Base-by-base conservation (phyloP, 2,329 filamentous ascomycete species). In the Pochonia chlamydosporia region DNA sequence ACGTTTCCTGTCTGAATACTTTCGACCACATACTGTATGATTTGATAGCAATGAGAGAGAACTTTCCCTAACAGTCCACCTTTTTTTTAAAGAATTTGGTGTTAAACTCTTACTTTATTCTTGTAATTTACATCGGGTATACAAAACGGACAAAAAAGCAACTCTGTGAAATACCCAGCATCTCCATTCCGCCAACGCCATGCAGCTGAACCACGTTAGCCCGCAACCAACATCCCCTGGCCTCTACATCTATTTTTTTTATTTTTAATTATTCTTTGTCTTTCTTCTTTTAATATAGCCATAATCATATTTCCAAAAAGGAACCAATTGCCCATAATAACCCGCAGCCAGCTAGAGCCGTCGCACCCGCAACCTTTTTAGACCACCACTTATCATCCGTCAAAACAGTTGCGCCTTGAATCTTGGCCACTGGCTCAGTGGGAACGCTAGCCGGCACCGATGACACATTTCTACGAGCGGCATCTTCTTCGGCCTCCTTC, bases 381-480 rank as follows among this genome's bases (percentile, higher is more conserved):
- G 71, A 76, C 75, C 80, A 84, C 79, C 82, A 86, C 46, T 79
- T 77, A 28, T 82, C 76, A 46, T 85, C 80, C 3, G 77, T 82
- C 43, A 85, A 65, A 26, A 84, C 79, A 56, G 79, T 85, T 11
- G 81, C 61, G 24, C 61, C 57, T 46, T 60, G 63, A 2, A 63
- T 44, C 51, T 61, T 68, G 43, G 53, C 63, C 10, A 51, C 59
- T 16, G 53, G 37, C 25, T 57, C 58, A 2, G 60, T 62, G 4
- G 63, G 57, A 4, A 49, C 55, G 36, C 57, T 62, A 10, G 59
- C 60, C 10, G 62, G 54, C 20, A 52, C 52, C 18, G 60, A 63
- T 4, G 60, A 57, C 9, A 48, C 51, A 21, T 58, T 63, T 28
- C 54, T 55, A 31, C 49, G 51, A 13, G 52, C 65, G 0, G 59